Evolutionary conservation across 1,284 basidiomycete genomes (phyloP).

Genomic region (Tilletia caries): DNA sequence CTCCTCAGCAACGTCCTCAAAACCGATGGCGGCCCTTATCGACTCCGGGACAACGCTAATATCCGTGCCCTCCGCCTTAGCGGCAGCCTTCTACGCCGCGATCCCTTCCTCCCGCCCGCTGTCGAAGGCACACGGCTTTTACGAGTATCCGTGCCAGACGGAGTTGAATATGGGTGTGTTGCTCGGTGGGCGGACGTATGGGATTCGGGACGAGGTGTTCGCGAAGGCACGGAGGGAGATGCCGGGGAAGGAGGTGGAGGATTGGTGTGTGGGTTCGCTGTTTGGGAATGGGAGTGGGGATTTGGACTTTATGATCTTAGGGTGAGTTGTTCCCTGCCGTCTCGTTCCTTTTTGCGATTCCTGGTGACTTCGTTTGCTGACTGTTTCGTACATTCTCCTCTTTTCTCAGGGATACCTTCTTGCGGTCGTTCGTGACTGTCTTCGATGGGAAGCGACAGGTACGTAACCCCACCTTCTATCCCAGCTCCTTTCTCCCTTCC

Average conservation of each 20-base stretch:
- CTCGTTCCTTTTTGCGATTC: neutral
- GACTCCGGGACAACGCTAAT: constrained; percentile 84
- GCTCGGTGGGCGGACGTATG: neutral
- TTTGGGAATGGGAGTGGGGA: neutral
- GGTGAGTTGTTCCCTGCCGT: neutral
- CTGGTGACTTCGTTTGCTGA: neutral
- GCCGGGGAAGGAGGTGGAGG: neutral
- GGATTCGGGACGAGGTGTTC: neutral
- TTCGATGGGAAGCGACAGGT: constrained; percentile 6
- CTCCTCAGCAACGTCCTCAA: constrained; percentile 22
- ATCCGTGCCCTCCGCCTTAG: constrained; percentile 68
- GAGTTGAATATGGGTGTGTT: neutral
- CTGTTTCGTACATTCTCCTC: no score
- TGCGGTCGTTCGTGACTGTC: neutral
- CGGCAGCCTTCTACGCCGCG: constrained; percentile 68
- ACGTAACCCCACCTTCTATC: neutral
- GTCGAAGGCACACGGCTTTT: neutral
- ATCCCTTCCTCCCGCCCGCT: constrained; percentile 65
- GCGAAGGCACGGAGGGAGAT: neutral
- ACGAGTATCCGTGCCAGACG: neutral
- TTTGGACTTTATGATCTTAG: neutral
- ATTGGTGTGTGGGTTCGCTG: neutral
- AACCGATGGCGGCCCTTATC: constrained; percentile 42
- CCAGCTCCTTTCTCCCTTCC: neutral
- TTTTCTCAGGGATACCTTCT: neutral